A percentile compares a stretch with the other conserved stretches of the same genome.
Evolutionary conservation across 192 early-diverging fungal genomes (phyloP).

Genomic region (Rhizophagus prolifer): DNA sequence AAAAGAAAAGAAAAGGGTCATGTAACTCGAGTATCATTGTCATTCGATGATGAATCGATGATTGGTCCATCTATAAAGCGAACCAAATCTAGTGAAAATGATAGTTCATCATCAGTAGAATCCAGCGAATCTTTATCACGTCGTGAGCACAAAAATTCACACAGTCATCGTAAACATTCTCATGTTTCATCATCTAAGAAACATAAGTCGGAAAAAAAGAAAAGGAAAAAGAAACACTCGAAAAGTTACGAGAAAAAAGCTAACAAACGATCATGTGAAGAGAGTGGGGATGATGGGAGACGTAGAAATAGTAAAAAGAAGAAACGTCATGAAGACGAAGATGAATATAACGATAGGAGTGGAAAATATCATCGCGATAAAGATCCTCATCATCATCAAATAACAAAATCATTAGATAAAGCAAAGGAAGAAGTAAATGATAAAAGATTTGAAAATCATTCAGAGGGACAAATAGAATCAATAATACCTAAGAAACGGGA

Average conservation of each 20-base stretch:
- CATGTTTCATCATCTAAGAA: neutral
- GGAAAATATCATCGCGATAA: neutral
- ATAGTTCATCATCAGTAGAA: neutral
- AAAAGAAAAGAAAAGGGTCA: neutral
- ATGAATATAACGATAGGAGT: neutral
- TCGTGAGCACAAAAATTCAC: too few species aligned
- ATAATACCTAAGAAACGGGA: neutral
- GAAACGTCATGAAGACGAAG: neutral
- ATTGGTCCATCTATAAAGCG: neutral
- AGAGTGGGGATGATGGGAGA: neutral
- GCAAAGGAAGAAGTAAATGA: neutral
- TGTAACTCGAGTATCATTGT: neutral
- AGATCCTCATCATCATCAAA: neutral
- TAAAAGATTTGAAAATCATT: neutral
- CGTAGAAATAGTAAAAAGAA: neutral
- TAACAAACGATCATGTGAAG: conserved; percentile 11
- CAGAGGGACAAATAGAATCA: neutral
- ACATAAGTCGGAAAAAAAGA: conserved; percentile 2
- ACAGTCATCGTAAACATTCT: neutral
- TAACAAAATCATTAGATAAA: neutral
- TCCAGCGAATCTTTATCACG: neutral
- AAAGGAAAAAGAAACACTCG: conserved; percentile 12
- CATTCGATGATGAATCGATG: neutral
- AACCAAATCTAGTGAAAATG: neutral
- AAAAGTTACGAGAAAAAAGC: conserved; percentile 8